Evolutionary conservation across 2,329 filamentous ascomycete species (phyloP).

Genomic region (Periconia digitata): DNA sequence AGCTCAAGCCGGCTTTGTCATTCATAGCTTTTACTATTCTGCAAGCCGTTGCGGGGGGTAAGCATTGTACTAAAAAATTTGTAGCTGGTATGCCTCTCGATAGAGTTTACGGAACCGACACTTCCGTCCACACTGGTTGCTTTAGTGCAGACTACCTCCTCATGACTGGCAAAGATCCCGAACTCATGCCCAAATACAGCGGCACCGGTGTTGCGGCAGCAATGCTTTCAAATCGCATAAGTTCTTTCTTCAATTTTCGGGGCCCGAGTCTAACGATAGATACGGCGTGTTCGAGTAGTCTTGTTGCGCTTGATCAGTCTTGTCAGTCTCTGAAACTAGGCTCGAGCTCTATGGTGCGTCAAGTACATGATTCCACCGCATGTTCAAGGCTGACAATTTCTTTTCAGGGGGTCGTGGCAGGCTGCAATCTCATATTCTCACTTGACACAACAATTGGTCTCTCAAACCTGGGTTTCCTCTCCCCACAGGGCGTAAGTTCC

Average conservation of each 20-base stretch:
- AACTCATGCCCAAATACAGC: constrained; percentile 13
- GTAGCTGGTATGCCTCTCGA: constrained; percentile 10
- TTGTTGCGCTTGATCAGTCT: constrained; percentile 24
- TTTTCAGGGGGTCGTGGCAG: neutral
- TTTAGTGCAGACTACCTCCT: constrained; percentile 2
- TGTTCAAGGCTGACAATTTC: neutral
- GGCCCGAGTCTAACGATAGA: constrained; percentile 30
- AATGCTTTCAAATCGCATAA: constrained; percentile 17
- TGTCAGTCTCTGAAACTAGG: constrained; percentile 9
- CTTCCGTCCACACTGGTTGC: neutral
- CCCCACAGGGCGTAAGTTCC: constrained; percentile 20
- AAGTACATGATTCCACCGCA: too few species aligned
- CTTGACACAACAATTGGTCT: neutral
- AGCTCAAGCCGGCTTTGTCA: too few species aligned
- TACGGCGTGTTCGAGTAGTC: constrained; percentile 29
- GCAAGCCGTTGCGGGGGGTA: too few species aligned
- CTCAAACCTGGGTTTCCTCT: constrained; percentile 3
- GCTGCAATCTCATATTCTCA: neutral
- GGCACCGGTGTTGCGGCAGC: constrained; percentile 2
- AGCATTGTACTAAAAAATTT: neutral
- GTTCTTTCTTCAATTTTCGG: constrained; percentile 26
- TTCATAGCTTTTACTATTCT: too few species aligned
- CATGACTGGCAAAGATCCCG: constrained; percentile 10
- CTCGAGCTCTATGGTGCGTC: constrained; percentile 13
- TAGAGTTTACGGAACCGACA: constrained; percentile 4